phyloP scores from a whole-genome alignment of 2,329 filamentous ascomycete species.

The Microsporum canis region DNA sequence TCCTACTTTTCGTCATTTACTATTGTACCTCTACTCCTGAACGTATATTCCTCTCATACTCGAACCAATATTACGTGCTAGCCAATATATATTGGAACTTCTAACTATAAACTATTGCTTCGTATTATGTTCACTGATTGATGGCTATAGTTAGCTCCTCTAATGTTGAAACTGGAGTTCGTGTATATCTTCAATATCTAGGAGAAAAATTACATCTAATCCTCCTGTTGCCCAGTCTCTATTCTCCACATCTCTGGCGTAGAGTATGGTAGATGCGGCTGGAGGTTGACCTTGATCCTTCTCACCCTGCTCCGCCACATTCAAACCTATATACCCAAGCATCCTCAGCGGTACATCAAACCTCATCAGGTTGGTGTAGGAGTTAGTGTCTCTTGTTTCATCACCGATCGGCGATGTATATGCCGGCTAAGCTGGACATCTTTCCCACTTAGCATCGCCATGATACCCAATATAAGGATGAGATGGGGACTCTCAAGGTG shows the following conservation, averaged over 20 bases:
- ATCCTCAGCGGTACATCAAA: not conserved
- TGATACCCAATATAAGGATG: not conserved
- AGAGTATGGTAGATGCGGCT: not conserved
- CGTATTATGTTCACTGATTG: too few species aligned
- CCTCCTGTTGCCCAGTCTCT: not conserved
- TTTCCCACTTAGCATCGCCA: not conserved
- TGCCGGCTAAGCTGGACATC: not conserved
- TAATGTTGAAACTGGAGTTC: too few species aligned
- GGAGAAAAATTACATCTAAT: not conserved
- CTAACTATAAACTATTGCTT: too few species aligned
- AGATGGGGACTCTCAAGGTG: not conserved
- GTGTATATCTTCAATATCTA: too few species aligned
- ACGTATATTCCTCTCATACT: not conserved
- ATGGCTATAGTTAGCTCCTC: too few species aligned
- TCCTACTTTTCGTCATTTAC: not conserved
- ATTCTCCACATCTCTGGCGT: not conserved
- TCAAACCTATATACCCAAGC: not conserved
- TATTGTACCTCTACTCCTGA: not conserved
- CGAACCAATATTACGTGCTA: too few species aligned
- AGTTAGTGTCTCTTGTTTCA: not conserved
- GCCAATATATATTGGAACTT: too few species aligned
- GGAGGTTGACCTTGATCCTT: not conserved
- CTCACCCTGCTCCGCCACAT: not conserved
- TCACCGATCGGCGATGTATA: not conserved
- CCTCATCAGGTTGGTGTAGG: not conserved